phyloP scores from a whole-genome alignment of 768 basidiomycete genomes.

The Dentipellis fragilis region DNA sequence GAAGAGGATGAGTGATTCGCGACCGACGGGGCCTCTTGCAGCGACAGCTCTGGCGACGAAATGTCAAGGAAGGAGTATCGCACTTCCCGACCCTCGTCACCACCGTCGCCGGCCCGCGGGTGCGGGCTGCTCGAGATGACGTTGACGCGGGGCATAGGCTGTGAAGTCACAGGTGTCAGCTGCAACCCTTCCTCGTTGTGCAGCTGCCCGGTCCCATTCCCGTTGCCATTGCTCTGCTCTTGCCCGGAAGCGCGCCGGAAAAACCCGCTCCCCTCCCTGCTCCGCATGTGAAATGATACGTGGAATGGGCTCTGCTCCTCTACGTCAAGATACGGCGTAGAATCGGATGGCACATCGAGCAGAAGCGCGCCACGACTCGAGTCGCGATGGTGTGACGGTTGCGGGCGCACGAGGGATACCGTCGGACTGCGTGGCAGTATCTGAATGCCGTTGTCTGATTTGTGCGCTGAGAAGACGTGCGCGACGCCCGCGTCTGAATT shows the following conservation, averaged over 20 bases:
- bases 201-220: neutral
- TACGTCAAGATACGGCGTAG: slow-evolving; percentile 1
- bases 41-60: slow-evolving; percentile 9
- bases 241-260: neutral
- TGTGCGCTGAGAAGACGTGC: slow-evolving; percentile 5
- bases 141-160: neutral
- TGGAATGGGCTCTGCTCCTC: slow-evolving; percentile 1
- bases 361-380: slow-evolving; percentile 10
- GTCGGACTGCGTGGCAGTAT: slow-evolving; percentile 14
- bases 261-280: neutral
- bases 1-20: neutral
- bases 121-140: neutral
- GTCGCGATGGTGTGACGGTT: slow-evolving; percentile 4
- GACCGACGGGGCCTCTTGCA: neutral
- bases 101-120: neutral
- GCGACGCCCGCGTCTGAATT: slow-evolving; percentile 10
- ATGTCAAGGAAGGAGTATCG: slow-evolving; percentile 14
- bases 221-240: too few species aligned
- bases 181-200: neutral
- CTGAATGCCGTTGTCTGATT: slow-evolving; percentile 12
- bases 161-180: slow-evolving; percentile 2
- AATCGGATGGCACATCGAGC: slow-evolving; percentile 1
- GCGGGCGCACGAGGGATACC: slow-evolving; percentile 7
- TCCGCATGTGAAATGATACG: neutral
- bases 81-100: neutral